Percentiles rank a stretch among this genome's conserved stretches.
Conservation (phyloP, 352 stramenopile species). For the Phytophthora aleatoria region DNA sequence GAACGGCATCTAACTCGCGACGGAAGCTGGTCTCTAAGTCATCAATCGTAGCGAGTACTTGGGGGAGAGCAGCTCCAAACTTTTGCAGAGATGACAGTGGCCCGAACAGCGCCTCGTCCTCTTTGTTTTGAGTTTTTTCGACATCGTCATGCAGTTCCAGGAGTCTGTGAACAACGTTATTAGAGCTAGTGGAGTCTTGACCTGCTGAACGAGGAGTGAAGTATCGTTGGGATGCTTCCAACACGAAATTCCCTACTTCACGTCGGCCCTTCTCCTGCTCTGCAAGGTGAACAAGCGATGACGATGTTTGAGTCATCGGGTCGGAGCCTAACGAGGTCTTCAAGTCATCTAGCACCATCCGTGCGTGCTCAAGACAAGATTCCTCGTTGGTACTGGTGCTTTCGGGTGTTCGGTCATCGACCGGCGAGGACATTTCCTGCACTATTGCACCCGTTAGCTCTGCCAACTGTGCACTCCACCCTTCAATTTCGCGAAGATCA, state of each 20-base stretch:
- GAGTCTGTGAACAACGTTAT: constrained; percentile 29
- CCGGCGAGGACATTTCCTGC: constrained; percentile 36
- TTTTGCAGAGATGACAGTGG: constrained; percentile 40
- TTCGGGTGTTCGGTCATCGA: constrained; percentile 15
- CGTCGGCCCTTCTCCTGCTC: constrained; percentile 59
- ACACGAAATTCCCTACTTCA: constrained; percentile 54
- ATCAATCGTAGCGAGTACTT: constrained; percentile 43
- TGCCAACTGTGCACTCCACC: constrained; percentile 37
- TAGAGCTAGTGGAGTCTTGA: not conserved
- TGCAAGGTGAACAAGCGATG: constrained; percentile 50
- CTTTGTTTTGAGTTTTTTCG: constrained; percentile 55
- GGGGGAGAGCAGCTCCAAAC: constrained; percentile 48
- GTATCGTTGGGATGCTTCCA: constrained; percentile 47
- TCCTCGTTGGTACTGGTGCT: constrained; percentile 27
- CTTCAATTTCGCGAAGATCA: constrained; percentile 43
- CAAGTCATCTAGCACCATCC: constrained; percentile 41
- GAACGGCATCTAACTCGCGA: constrained; percentile 39
- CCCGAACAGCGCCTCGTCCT: constrained; percentile 46
- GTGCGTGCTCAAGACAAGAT: constrained; percentile 30
- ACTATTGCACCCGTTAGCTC: constrained; percentile 41
- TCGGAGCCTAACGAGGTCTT: constrained; percentile 51
- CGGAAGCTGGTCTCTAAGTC: constrained; percentile 53
- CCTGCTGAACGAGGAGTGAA: constrained; percentile 17
- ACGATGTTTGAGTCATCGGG: constrained; percentile 49
- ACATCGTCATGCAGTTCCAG: constrained; percentile 47